Evolutionary conservation across 2,329 filamentous ascomycete species (phyloP).

Genomic region (Stachybotrys chlorohalonatus): DNA sequence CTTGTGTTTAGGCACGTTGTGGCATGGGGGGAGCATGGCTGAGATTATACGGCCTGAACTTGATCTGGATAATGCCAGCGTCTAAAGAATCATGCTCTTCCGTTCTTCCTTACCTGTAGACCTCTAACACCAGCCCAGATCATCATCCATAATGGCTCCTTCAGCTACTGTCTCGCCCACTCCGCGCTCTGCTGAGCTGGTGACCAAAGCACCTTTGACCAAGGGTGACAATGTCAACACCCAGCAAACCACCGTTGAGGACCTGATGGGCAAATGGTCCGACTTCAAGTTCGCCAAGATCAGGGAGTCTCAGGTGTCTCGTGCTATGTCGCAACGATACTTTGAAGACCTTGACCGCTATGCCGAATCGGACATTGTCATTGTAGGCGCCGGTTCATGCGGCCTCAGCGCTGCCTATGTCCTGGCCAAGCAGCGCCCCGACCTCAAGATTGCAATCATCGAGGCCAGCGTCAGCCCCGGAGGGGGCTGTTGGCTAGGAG

Average conservation of each 20-base stretch:
- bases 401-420: slow-evolving; percentile 79
- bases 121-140: slow-evolving; percentile 19
- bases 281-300: slow-evolving; percentile 77
- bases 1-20: neutral
- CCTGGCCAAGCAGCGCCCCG: slow-evolving; percentile 72
- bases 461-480: slow-evolving; percentile 82
- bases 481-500: slow-evolving; percentile 86
- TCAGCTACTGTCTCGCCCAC: slow-evolving; percentile 58
- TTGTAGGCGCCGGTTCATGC: slow-evolving; percentile 83
- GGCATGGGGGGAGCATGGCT: slow-evolving; percentile 19
- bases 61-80: slow-evolving; percentile 99
- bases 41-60: slow-evolving; percentile 92
- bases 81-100: slow-evolving; percentile 84
- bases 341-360: slow-evolving; percentile 82
- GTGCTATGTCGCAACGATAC: slow-evolving; percentile 90
- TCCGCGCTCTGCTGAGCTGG: slow-evolving; percentile 36
- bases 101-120: slow-evolving; percentile 14
- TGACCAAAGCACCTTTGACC: slow-evolving; percentile 32
- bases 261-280: slow-evolving; percentile 69
- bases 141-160: slow-evolving; percentile 56
- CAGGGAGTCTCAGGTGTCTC: slow-evolving; percentile 84
- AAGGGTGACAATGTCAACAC: slow-evolving; percentile 25
- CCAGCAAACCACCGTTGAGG: slow-evolving; percentile 15
- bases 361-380: slow-evolving; percentile 89
- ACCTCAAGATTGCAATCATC: slow-evolving; percentile 85